These are phyloP conservation scores for Austroboletus sp. DNA, from an alignment of 1,284 basidiomycete genomes.

Conservation along the genomic window DNA sequence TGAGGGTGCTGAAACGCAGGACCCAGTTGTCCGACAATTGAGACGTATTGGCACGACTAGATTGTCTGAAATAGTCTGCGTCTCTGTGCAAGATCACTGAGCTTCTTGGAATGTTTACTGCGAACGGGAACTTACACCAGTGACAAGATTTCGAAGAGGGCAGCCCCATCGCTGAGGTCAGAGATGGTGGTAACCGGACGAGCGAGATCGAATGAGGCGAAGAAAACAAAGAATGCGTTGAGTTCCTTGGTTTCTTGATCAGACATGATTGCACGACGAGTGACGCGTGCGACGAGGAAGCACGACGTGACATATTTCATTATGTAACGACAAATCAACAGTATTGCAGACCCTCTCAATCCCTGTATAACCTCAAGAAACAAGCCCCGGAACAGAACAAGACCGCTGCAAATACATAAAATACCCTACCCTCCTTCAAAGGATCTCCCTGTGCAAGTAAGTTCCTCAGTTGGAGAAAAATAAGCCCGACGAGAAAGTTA, in stretches of 20 bases:
- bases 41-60: conserved; percentile 46
- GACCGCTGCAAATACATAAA: conserved; percentile 66
- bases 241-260: conserved; percentile 56
- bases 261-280: conserved; percentile 31
- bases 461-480: conserved; percentile 79
- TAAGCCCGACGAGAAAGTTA: conserved; percentile 76
- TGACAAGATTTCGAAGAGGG: conserved; percentile 64
- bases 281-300: conserved; percentile 3
- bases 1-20: conserved; percentile 75
- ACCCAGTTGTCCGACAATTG: conserved; percentile 83
- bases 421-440: conserved; percentile 70
- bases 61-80: conserved; percentile 67
- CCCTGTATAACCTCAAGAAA: conserved; percentile 39
- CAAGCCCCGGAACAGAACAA: conserved; percentile 37
- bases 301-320: conserved; percentile 12
- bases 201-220: conserved; percentile 63
- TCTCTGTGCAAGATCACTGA: conserved; percentile 50
- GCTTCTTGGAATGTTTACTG: background rate
- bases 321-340: conserved; percentile 19
- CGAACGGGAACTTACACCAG: conserved; percentile 51
- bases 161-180: conserved; percentile 70
- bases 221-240: conserved; percentile 71
- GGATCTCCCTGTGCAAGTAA: conserved; percentile 58
- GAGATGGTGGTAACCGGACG: conserved; percentile 52
- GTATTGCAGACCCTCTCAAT: conserved; percentile 9